Conservation (phyloP, 176 grass and related monocot species). For the Ananas comosus region DNA sequence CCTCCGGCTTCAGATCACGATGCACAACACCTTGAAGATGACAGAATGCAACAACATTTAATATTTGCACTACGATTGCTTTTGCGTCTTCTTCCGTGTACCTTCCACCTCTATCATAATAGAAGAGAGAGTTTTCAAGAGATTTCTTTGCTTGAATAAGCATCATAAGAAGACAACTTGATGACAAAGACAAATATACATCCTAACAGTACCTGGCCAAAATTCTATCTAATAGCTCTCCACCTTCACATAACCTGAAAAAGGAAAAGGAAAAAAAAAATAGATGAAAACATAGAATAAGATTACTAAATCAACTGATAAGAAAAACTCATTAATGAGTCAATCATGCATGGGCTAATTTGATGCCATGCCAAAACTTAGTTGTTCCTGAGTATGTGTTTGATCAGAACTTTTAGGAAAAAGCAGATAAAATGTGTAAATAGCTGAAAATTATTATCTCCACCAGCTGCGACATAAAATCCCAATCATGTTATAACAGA, state of each 20-base stretch:
- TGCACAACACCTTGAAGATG: conserved; percentile 99
- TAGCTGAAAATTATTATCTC: too few relatives aligned
- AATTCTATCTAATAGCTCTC: conserved; percentile 94
- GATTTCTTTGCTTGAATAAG: conserved; percentile 17
- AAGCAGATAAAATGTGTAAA: too few relatives aligned
- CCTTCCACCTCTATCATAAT: conserved; percentile 86
- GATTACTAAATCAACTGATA: background rate
- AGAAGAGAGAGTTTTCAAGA: conserved; percentile 7
- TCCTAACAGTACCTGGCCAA: conserved; percentile 64
- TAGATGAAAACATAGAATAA: conserved; percentile 16
- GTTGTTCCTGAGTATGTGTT: background rate
- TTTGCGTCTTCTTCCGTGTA: conserved; percentile 98
- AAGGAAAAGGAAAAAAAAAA: background rate
- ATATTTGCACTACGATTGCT: conserved; percentile 91
- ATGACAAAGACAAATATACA: background rate
- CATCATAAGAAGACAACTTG: conserved; percentile 5
- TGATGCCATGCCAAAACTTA: background rate
- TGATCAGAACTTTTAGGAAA: background rate
- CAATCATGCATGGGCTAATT: background rate
- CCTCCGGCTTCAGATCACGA: conserved; percentile 98
- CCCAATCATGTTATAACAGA: background rate
- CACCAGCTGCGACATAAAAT: conserved; percentile 8
- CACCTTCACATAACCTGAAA: conserved; percentile 92
- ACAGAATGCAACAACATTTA: conserved; percentile 85
- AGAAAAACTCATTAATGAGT: background rate